Evolutionary conservation across 169 alveolate species (phyloP).

Genomic region (Plasmodium sp.): DNA sequence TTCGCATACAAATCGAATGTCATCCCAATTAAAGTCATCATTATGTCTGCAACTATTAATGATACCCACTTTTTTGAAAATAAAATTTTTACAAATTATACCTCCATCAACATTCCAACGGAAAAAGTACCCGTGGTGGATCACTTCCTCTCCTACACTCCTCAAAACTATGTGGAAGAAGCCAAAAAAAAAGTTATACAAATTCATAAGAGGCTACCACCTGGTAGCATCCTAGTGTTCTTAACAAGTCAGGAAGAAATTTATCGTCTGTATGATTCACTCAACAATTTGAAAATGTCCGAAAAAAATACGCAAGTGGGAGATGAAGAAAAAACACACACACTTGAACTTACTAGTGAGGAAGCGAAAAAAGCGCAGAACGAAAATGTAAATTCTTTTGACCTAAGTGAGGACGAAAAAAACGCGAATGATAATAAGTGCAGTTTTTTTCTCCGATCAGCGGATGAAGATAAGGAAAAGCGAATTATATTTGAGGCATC

Average conservation of each 20-base stretch:
- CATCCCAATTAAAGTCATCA: constrained; percentile 93
- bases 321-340: background rate
- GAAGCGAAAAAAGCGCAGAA: background rate
- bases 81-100: constrained; percentile 72
- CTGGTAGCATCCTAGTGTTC: constrained; percentile 98
- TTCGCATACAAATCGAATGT: constrained; percentile 37
- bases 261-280: constrained; percentile 86
- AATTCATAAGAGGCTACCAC: constrained; percentile 95
- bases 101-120: constrained; percentile 79
- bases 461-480: constrained; percentile 72
- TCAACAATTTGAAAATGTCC: constrained; percentile 84
- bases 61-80: constrained; percentile 79
- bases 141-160: constrained; percentile 78
- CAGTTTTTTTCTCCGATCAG: constrained; percentile 34
- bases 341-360: background rate
- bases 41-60: constrained; percentile 99
- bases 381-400: constrained; percentile 25
- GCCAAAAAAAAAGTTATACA: constrained; percentile 86
- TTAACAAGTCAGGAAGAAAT: constrained; percentile 97
- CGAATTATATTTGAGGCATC: constrained; percentile 67
- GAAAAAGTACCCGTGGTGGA: constrained; percentile 76
- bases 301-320: constrained; percentile 14
- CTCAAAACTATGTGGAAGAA: constrained; percentile 78
- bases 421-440: constrained; percentile 14
- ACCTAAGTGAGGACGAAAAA: constrained; percentile 74